Evolutionary conservation across 2,329 filamentous ascomycete genomes (phyloP).

Genomic region (Endocalyx cinctus): DNA sequence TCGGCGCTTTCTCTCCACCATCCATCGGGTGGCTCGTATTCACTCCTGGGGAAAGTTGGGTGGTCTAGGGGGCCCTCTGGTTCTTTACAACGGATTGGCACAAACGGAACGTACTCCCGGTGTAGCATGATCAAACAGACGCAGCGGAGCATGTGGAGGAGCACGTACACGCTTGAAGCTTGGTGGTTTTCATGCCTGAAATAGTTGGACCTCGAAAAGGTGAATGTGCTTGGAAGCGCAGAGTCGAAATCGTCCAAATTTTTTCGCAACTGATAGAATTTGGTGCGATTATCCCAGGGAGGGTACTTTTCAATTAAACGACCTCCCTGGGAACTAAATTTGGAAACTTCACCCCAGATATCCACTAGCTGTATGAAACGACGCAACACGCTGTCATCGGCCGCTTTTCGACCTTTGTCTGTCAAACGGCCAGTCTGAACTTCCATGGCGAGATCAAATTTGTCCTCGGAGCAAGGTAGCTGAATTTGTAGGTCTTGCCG

Average conservation of each 20-base stretch:
- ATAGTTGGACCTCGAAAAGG: slow-evolving; percentile 57
- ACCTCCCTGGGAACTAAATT: slow-evolving; percentile 48
- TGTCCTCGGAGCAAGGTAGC: slow-evolving; percentile 62
- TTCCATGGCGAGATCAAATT: slow-evolving; percentile 58
- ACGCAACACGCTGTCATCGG: slow-evolving; percentile 45
- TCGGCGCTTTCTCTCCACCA: slow-evolving; percentile 63
- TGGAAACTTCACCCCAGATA: slow-evolving; percentile 55
- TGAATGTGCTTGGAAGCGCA: slow-evolving; percentile 51
- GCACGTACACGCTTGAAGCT: slow-evolving; percentile 59
- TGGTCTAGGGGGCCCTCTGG: slow-evolving; percentile 55
- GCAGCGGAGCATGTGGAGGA: slow-evolving; percentile 62
- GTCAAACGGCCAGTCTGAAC: slow-evolving; percentile 48
- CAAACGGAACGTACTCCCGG: slow-evolving; percentile 63
- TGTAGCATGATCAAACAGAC: slow-evolving; percentile 65
- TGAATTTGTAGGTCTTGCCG: slow-evolving; percentile 59
- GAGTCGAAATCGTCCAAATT: slow-evolving; percentile 50
- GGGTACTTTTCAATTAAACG: slow-evolving; percentile 46
- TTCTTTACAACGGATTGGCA: slow-evolving; percentile 48
- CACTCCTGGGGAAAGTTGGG: slow-evolving; percentile 46
- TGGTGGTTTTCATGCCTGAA: slow-evolving; percentile 61
- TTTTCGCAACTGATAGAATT: slow-evolving; percentile 48
- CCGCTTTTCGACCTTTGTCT: slow-evolving; percentile 18
- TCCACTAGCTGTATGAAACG: slow-evolving; percentile 56
- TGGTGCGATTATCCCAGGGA: slow-evolving; percentile 55
- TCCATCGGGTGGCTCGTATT: slow-evolving; percentile 40